These are phyloP conservation scores for Fabrea salina DNA, from an alignment of 169 alveolate species.

Conservation along the genomic window DNA sequence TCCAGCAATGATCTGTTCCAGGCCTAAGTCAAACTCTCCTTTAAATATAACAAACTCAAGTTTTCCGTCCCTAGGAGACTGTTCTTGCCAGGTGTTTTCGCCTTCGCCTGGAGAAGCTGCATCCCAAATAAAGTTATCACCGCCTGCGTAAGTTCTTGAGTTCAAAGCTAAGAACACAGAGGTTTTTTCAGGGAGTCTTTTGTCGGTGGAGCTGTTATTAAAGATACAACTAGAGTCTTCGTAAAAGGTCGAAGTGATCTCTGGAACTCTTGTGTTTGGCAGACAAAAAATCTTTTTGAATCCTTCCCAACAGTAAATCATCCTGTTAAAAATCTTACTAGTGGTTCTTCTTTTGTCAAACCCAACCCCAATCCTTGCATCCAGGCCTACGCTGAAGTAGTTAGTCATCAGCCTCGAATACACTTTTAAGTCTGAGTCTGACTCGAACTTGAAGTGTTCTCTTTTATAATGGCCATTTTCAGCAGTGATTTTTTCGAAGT, in stretches of 20 bases:
- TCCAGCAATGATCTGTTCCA: conserved; percentile 39
- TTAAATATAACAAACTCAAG: conserved; percentile 42
- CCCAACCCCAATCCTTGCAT: conserved; percentile 91
- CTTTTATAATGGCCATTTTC: conserved; percentile 29
- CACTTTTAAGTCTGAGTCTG: conserved; percentile 32
- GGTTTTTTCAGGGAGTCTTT: conserved; percentile 33
- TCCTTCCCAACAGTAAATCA: conserved; percentile 78
- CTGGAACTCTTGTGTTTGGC: conserved; percentile 24
- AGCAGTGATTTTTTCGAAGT: conserved; percentile 49
- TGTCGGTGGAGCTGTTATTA: too few species aligned
- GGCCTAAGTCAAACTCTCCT: conserved; percentile 30
- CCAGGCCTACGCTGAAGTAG: conserved; percentile 92
- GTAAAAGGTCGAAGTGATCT: not conserved
- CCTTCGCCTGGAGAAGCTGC: conserved; percentile 27
- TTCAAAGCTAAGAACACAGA: conserved; percentile 35
- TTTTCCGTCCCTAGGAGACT: conserved; percentile 43
- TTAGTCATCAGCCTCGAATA: conserved; percentile 80
- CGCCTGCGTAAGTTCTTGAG: conserved; percentile 49
- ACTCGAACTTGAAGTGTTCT: conserved; percentile 7
- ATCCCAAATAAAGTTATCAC: conserved; percentile 42
- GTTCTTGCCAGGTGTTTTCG: not conserved
- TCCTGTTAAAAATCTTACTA: conserved; percentile 67
- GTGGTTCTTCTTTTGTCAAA: conserved; percentile 85
- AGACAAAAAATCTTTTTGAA: conserved; percentile 71
- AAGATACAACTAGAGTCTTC: conserved; percentile 15